Evolutionary conservation across 352 stramenopile species (phyloP), one percentile per base, ranked within the genome.

Genomic region (Phytophthora sp.): DNA sequence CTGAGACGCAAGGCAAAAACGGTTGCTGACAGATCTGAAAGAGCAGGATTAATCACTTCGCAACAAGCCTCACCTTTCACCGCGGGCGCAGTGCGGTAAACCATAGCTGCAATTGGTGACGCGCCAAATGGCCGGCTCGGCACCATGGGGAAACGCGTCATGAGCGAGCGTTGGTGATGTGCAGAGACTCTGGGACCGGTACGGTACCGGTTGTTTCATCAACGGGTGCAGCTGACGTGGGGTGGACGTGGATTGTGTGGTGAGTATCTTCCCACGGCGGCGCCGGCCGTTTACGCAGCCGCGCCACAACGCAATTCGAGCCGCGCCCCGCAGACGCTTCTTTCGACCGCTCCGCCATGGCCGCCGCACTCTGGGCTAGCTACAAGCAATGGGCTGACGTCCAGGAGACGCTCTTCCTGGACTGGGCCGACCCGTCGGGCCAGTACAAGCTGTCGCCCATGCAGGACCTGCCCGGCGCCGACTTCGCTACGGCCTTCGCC

Each of bases 331-430:
- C 55, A 69, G 37, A 64, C 39, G 41, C 61, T 42, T 32, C 27
- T 53, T 50, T 55, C 35, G 59, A 27, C 24, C 24, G 41, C 56
- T 71, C 15, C 28, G 65, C 49, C 17, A 80, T 83, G 76, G 54
- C 70, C 31, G 18, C 73, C 52, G 53, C 61, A 65, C 54, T 89
- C 50, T 84, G 76, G 70, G 62, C 69, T 42, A 73, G 54, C 48
- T 88, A 88, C 72, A 85, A 89, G 69, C 56, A 74, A 67, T 85
- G 78, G 78, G 79, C 80, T 2, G 69, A 88, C 39, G 68, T 49
- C 43, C 66, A 76, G 45, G 62, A 89, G 43, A 66, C 71, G 23
- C 37, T 61, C 23, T 66, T 91, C 45, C 58, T 91, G 17, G 64
- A 83, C 49, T 91, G 71, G 66, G 64, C 69, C 10, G 72, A 87